Conservation (phyloP, 176 grass and related monocot species). For the Cenchrus purpureus region DNA sequence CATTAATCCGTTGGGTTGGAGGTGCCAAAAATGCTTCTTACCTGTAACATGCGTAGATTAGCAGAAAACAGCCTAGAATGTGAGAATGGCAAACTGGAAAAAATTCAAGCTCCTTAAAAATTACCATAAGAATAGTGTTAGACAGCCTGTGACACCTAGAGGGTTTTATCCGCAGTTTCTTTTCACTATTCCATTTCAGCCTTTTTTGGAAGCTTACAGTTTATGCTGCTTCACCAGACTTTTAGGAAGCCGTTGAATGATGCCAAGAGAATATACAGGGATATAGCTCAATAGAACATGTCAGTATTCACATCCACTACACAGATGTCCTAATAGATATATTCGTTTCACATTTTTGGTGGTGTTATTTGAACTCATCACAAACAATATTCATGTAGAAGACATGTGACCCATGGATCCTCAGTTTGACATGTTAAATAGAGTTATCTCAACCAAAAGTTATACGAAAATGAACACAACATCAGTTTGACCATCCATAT, state of each 20-base stretch:
- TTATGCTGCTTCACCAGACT: background rate
- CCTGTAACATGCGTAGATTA: background rate
- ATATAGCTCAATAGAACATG: background rate
- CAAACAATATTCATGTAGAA: background rate
- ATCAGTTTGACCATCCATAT: background rate
- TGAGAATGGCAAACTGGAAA: slow-evolving; percentile 15
- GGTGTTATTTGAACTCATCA: background rate
- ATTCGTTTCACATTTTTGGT: background rate
- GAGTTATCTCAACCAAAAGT: background rate
- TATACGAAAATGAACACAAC: background rate
- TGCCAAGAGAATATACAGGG: background rate
- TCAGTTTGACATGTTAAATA: background rate
- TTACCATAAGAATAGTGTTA: slow-evolving; percentile 7
- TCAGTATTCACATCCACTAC: background rate
- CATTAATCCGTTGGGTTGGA: background rate
- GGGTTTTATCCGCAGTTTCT: background rate
- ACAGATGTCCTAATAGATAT: background rate
- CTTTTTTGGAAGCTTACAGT: background rate
- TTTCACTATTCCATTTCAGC: background rate
- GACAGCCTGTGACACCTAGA: background rate
- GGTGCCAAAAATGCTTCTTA: slow-evolving; percentile 1
- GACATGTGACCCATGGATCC: background rate
- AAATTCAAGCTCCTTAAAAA: background rate
- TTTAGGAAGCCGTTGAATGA: background rate
- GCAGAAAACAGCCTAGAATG: slow-evolving; percentile 5